Conservation (phyloP, 208 protist species). For the Leptomonas seymouri region DNA sequence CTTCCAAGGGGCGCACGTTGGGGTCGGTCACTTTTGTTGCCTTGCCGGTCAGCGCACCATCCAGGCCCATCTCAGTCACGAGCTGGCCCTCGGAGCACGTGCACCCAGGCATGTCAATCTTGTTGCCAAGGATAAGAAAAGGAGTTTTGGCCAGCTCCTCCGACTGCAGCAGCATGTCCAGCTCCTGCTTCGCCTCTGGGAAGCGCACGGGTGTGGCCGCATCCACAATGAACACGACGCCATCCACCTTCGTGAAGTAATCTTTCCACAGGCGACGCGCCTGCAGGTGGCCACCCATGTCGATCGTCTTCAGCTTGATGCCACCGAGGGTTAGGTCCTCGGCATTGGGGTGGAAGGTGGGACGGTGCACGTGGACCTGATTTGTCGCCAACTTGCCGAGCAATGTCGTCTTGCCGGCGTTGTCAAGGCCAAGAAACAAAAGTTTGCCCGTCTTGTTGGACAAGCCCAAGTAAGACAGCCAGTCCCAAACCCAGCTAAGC, state of each 20-base stretch:
- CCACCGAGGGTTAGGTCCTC: slow-evolving; percentile 98
- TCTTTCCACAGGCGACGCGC: slow-evolving; percentile 98
- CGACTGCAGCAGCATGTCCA: slow-evolving; percentile 96
- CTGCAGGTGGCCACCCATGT: slow-evolving; percentile 98
- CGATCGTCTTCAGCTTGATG: slow-evolving; percentile 99
- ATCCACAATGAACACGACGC: slow-evolving; percentile 99
- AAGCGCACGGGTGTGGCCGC: slow-evolving; percentile 96
- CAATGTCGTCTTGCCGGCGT: slow-evolving; percentile 99
- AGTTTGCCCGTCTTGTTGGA: slow-evolving; percentile 95
- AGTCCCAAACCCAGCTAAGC: slow-evolving; percentile 95
- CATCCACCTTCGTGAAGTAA: slow-evolving; percentile 99
- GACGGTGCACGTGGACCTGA: slow-evolving; percentile 89
- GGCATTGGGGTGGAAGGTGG: slow-evolving; percentile 93
- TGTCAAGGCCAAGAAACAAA: slow-evolving; percentile 99
- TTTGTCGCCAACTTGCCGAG: slow-evolving; percentile 94
- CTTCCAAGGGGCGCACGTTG: slow-evolving; percentile 95
- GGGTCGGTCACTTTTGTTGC: slow-evolving; percentile 83
- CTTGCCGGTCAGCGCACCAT: slow-evolving; percentile 94
- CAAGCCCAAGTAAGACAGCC: slow-evolving; percentile 92
- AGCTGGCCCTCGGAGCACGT: slow-evolving; percentile 97
- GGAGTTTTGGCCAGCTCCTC: slow-evolving; percentile 96
- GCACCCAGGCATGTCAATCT: slow-evolving; percentile 96
- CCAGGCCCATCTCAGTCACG: slow-evolving; percentile 90
- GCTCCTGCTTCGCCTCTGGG: slow-evolving; percentile 94
- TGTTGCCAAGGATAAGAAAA: slow-evolving; percentile 99